These are phyloP conservation scores for Pythium myriotylum DNA, from an alignment of 352 stramenopile genomes.

Conservation along the genomic window DNA sequence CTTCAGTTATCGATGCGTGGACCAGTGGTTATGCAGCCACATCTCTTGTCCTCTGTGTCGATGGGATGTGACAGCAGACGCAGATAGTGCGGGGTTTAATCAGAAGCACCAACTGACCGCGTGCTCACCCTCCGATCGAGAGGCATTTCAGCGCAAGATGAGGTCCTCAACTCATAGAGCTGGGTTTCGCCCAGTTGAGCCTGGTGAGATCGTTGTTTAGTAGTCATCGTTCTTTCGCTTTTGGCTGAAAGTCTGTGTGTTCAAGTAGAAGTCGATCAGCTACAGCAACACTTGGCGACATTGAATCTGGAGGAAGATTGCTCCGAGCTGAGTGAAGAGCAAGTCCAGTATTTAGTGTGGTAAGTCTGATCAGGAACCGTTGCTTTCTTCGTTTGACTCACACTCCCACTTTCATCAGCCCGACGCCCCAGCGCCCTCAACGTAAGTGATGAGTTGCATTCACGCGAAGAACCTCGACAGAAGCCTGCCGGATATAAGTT, in stretches of 20 bases:
- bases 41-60: constrained; percentile 84
- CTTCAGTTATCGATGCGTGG: constrained; percentile 72
- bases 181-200: constrained; percentile 72
- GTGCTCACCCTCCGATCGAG: constrained; percentile 68
- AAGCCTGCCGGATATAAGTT: too few relatives aligned
- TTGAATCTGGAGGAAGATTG: constrained; percentile 29
- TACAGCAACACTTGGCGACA: constrained; percentile 16
- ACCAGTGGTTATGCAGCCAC: constrained; percentile 88
- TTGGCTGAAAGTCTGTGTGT: neutral
- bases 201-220: constrained; percentile 40
- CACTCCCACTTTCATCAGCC: neutral
- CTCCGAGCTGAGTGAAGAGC: constrained; percentile 21
- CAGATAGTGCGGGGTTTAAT: constrained; percentile 34
- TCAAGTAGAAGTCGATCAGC: constrained; percentile 25
- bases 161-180: constrained; percentile 66
- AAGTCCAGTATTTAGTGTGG: constrained; percentile 42
- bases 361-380: constrained; percentile 8
- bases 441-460: constrained; percentile 18
- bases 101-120: constrained; percentile 80
- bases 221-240: neutral
- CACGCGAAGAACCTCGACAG: neutral
- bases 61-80: constrained; percentile 69
- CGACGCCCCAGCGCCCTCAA: constrained; percentile 22
- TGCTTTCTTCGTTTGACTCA: neutral
- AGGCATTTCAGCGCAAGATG: constrained; percentile 75